phyloP scores from a whole-genome alignment of 1,284 basidiomycete species.

The Rhodotorula sp. region DNA sequence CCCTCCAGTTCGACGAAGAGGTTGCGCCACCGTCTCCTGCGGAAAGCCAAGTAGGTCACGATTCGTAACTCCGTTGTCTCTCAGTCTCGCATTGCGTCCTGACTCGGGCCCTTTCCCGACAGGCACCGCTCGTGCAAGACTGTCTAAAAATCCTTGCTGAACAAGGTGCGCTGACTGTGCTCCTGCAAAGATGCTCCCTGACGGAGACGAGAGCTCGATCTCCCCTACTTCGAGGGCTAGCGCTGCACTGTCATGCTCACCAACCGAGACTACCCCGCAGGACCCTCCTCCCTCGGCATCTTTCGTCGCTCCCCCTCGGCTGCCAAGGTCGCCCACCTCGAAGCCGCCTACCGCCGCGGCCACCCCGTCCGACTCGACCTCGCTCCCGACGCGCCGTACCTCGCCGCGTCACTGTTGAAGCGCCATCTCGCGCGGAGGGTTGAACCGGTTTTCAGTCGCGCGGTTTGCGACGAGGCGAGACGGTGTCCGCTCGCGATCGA shows the following conservation, averaged over 20 bases:
- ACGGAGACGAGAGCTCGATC: too few relatives aligned
- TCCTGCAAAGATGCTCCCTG: not conserved
- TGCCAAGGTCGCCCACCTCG: slow-evolving; percentile 24
- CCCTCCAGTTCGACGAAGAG: too few relatives aligned
- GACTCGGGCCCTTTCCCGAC: not conserved
- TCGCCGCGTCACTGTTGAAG: slow-evolving; percentile 42
- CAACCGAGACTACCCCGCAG: not conserved
- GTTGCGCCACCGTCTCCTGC: too few relatives aligned
- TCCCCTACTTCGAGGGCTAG: too few relatives aligned
- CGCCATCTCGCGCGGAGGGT: slow-evolving; percentile 29
- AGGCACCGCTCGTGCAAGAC: slow-evolving; percentile 16
- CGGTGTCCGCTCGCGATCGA: slow-evolving; percentile 25
- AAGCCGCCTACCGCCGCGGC: slow-evolving; percentile 34
- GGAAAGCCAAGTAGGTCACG: too few relatives aligned
- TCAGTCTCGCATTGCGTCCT: not conserved
- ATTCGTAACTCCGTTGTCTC: too few relatives aligned
- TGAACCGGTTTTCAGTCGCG: slow-evolving; percentile 20
- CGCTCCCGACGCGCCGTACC: slow-evolving; percentile 34
- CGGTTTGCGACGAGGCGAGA: not conserved
- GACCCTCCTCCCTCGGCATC: slow-evolving; percentile 34
- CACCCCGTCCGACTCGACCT: slow-evolving; percentile 34
- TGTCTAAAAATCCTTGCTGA: slow-evolving; percentile 16
- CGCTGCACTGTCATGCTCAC: too few relatives aligned
- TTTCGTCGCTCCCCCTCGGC: slow-evolving; percentile 41
- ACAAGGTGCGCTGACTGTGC: slow-evolving; percentile 15